A percentile compares a stretch with the other conserved stretches of the same genome.
Conservation (phyloP, 176 grass and related monocot genomes). For the Triticum monococcum region DNA sequence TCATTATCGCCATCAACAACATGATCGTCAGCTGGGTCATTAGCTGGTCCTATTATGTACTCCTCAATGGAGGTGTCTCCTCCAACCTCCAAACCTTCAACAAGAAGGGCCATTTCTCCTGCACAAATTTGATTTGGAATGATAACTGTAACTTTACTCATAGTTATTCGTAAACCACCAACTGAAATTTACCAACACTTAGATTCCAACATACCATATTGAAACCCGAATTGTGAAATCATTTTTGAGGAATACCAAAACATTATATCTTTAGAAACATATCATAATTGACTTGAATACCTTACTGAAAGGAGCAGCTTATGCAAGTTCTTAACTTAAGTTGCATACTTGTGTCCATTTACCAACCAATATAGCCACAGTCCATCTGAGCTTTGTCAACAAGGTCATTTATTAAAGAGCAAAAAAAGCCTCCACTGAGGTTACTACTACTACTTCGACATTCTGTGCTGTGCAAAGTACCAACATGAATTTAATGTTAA, state of each 20-base stretch:
- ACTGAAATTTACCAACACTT: neutral
- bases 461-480: neutral
- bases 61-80: conserved; percentile 79
- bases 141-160: neutral
- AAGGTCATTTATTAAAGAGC: neutral
- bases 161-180: conserved; percentile 14
- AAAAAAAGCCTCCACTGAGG: neutral
- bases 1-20: conserved; percentile 54
- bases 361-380: neutral
- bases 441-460: neutral
- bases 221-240: neutral
- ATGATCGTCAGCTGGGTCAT: conserved; percentile 48
- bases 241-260: neutral
- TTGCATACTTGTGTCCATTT: neutral
- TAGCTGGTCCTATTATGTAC: conserved; percentile 78
- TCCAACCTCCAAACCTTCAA: conserved; percentile 87
- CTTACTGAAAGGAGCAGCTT: neutral
- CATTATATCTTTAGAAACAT: neutral
- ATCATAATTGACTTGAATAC: neutral
- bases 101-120: conserved; percentile 95
- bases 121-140: conserved; percentile 29
- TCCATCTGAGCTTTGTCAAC: neutral
- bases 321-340: neutral
- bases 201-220: conserved; percentile 3
- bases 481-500: neutral